These are phyloP conservation scores for Komagataella kurtzmanii DNA, from an alignment of 805 yeast species.

Conservation along the genomic window DNA sequence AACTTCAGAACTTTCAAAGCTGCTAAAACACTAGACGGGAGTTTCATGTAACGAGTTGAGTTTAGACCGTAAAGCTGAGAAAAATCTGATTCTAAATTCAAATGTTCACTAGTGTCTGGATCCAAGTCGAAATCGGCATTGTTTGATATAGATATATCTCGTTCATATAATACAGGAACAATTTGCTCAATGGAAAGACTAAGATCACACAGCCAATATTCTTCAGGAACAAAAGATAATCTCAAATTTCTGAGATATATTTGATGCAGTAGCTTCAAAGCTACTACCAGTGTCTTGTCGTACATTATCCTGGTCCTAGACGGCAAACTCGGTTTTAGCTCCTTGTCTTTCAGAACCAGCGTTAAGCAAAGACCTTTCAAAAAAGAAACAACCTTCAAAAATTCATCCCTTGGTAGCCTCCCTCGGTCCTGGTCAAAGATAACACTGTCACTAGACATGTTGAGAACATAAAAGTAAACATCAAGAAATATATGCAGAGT, in stretches of 20 bases:
- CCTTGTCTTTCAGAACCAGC: not conserved
- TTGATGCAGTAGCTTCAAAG: not conserved
- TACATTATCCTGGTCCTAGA: not conserved
- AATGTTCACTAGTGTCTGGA: not conserved
- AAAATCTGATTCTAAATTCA: not conserved
- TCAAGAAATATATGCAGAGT: slow-evolving; percentile 41
- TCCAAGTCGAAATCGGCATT: not conserved
- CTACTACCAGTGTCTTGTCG: not conserved
- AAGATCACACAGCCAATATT: not conserved
- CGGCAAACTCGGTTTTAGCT: not conserved
- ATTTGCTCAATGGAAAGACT: not conserved
- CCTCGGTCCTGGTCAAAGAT: slow-evolving; percentile 23
- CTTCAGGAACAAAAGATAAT: not conserved
- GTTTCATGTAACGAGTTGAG: not conserved
- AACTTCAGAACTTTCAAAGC: slow-evolving; percentile 22
- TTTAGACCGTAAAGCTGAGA: not conserved
- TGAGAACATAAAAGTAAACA: slow-evolving; percentile 50
- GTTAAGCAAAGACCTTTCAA: slow-evolving; percentile 14
- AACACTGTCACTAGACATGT: slow-evolving; percentile 55
- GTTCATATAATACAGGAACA: not conserved
- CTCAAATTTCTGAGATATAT: not conserved
- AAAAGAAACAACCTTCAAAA: slow-evolving; percentile 37
- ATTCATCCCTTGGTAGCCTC: slow-evolving; percentile 22
- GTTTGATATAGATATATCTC: not conserved
- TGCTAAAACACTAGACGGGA: not conserved